Evolutionary conservation across 1,284 basidiomycete species (phyloP), one percentile per base, ranked within the genome.

Genomic region (Pseudozyma flocculosa): DNA sequence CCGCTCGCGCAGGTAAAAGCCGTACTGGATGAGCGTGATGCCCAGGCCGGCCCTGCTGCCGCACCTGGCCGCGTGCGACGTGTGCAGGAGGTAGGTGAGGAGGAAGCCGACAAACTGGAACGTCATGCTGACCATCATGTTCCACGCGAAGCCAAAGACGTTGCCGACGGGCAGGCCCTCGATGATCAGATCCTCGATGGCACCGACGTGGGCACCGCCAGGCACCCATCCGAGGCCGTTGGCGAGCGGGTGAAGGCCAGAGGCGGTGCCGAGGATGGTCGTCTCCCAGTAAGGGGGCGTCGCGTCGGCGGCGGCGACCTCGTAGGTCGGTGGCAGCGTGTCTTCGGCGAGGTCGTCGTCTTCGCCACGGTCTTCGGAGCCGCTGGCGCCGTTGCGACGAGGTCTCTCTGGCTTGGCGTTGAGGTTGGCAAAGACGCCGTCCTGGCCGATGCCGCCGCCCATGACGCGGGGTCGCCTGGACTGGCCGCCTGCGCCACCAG

Each of bases 241-340:
- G 2, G 82, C 82, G 3, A 91, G 86, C 54, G 72, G 67, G 47
- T 70, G 67, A 0, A 68, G 42, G 13, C 56, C 68, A 14, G 63
- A 61, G 17, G 60, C 57, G 13, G 40, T 45, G 9, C 71, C 71
- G 14, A 94, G 88, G 15, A 96, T 86, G 0, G 92, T 93, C 2
- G 90, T 96, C 78, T 98, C 94, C 90, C 92, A 97, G 79, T 98
- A 98, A 0, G 92, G 85, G 0, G 94, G 95, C 0, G 90, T 92
- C 0, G 90, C 85, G 75, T 99, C 94, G 10, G 88, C 86, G 54
- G 93, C 87, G 1, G 94, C 94, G 21, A 87, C 84, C 38, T 86
- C 84, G 77, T 99, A 99, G 0, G 92, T 87, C 85, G 93, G 72
- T 7, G 61, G 51, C 45, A 68, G 51, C 4, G 87, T 85, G 15